phyloP scores from a whole-genome alignment of 805 yeast genomes.

The Metschnikowia drakensbergensis region DNA sequence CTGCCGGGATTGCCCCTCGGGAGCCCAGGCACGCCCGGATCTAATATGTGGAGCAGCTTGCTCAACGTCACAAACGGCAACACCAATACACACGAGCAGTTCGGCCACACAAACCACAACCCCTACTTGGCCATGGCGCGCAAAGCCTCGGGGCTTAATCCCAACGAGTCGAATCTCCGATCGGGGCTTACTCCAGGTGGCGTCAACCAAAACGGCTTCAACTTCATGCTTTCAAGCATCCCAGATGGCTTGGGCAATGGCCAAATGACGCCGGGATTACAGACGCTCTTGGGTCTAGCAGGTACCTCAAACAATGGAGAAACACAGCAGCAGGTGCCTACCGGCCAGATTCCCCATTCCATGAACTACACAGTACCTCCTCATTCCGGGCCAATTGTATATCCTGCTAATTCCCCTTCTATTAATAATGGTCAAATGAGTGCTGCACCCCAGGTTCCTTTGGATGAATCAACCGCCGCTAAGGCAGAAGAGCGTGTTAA shows the following conservation, averaged over 20 bases:
- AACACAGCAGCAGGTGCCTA: background rate
- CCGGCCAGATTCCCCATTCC: background rate
- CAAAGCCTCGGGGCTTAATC: conserved; percentile 61
- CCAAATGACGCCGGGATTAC: conserved; percentile 48
- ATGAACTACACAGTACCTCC: background rate
- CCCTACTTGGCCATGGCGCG: conserved; percentile 28
- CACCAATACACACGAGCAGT: conserved; percentile 6
- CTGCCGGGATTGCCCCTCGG: conserved; percentile 42
- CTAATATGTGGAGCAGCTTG: conserved; percentile 45
- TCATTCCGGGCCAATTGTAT: background rate
- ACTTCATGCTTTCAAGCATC: conserved; percentile 34
- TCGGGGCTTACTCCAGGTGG: conserved; percentile 67
- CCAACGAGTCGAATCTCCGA: conserved; percentile 69
- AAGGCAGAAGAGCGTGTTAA: background rate
- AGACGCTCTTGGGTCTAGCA: conserved; percentile 34
- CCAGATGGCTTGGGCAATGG: conserved; percentile 41
- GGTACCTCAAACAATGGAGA: conserved; percentile 2
- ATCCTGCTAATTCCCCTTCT: background rate
- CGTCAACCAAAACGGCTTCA: conserved; percentile 24
- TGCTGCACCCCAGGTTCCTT: background rate
- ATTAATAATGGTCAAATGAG: background rate
- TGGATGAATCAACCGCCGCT: background rate
- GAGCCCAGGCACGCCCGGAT: conserved; percentile 51
- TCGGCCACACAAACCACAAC: conserved; percentile 7
- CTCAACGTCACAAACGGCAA: conserved; percentile 38